A percentile compares a stretch with the other conserved stretches of the same genome.
These are phyloP conservation scores for Neckera pumila DNA, from an alignment of 225 moss, liverwort and hornwort species.

Conservation along the genomic window DNA sequence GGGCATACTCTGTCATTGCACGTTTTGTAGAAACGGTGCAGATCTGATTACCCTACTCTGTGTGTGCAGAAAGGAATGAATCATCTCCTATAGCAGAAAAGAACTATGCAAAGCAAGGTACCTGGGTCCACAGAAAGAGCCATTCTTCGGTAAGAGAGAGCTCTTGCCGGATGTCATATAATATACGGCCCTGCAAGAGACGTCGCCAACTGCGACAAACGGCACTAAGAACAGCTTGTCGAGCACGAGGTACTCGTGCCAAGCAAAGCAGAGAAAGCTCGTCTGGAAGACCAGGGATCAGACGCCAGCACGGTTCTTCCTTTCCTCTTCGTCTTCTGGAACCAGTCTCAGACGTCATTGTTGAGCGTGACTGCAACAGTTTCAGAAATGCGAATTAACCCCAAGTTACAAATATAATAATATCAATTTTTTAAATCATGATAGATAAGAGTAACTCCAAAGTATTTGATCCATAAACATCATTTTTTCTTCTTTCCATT, in stretches of 20 bases:
- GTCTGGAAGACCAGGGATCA: constrained; percentile 71
- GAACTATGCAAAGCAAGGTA: not conserved
- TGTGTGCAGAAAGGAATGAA: not conserved
- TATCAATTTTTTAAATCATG: not conserved
- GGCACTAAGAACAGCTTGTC: constrained; percentile 59
- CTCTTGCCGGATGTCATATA: constrained; percentile 74
- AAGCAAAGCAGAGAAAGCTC: constrained; percentile 72
- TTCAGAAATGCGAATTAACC: not conserved
- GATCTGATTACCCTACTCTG: not conserved
- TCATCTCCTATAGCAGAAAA: not conserved
- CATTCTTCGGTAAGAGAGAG: constrained; percentile 74
- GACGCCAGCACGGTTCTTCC: constrained; percentile 29
- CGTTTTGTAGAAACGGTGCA: not conserved
- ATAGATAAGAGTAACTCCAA: not conserved
- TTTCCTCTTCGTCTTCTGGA: constrained; percentile 46
- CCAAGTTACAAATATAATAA: not conserved
- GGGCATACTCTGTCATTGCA: not conserved
- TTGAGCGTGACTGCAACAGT: constrained; percentile 15
- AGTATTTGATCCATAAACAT: not conserved
- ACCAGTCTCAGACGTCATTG: constrained; percentile 30
- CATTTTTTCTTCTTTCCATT: not conserved
- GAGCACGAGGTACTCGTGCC: constrained; percentile 77
- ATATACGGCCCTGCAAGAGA: constrained; percentile 58
- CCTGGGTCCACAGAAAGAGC: constrained; percentile 94
- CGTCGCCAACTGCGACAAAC: constrained; percentile 78